Conservation (phyloP, 2,329 filamentous ascomycete genomes). For the Cadophora malorum region DNA sequence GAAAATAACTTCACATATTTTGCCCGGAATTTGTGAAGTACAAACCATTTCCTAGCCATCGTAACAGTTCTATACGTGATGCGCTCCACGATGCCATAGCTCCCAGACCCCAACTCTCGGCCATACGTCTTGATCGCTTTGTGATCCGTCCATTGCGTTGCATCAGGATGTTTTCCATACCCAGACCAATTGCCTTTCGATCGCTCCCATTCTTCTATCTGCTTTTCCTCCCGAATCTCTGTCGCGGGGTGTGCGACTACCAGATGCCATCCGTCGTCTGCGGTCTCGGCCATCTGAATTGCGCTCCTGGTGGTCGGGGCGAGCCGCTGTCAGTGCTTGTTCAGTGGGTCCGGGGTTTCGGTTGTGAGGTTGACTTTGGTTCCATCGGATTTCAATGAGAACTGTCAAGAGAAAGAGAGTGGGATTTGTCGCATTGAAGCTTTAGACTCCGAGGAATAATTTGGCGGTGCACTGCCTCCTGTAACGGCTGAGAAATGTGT, state of each 20-base stretch:
- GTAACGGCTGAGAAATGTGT: background rate
- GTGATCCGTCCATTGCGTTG: constrained; percentile 29
- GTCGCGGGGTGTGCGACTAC: constrained; percentile 34
- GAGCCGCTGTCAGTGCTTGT: constrained; percentile 6
- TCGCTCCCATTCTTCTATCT: constrained; percentile 38
- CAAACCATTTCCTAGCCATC: constrained; percentile 52
- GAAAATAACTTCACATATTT: constrained; percentile 22
- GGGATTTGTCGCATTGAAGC: background rate
- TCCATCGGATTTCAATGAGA: background rate
- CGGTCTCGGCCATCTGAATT: constrained; percentile 1
- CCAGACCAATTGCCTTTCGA: constrained; percentile 39
- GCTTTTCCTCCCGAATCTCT: constrained; percentile 34
- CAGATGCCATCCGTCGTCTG: constrained; percentile 36
- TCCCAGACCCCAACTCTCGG: constrained; percentile 50
- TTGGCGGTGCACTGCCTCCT: constrained; percentile 12
- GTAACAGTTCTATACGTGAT: constrained; percentile 49
- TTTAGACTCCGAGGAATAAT: background rate
- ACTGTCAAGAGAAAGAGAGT: background rate
- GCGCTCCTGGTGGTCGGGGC: background rate
- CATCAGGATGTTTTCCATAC: constrained; percentile 35
- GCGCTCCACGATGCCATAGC: constrained; percentile 54
- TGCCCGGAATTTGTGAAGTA: background rate
- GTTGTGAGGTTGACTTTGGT: background rate
- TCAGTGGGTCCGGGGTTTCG: background rate
- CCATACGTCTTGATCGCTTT: constrained; percentile 38